Evolutionary conservation across 2,329 filamentous ascomycete genomes (phyloP).

Genomic region (Trichoderma cornu-damae): DNA sequence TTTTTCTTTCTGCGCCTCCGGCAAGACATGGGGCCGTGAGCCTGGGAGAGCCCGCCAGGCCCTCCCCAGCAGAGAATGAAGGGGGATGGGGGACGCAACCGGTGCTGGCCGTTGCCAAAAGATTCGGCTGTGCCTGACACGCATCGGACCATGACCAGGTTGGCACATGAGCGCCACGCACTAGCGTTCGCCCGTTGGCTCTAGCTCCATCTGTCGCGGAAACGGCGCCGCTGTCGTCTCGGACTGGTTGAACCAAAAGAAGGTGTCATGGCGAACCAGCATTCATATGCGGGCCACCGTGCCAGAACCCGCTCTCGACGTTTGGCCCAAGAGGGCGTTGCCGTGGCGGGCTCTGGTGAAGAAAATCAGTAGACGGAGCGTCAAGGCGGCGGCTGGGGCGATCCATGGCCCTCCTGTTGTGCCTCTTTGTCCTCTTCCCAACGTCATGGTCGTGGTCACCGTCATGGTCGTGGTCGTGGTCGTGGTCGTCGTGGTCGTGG

Average conservation of each 20-base stretch:
- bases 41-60: background rate
- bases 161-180: slow-evolving; percentile 2
- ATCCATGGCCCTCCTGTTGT: slow-evolving; percentile 16
- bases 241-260: slow-evolving; percentile 5
- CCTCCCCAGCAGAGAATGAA: background rate
- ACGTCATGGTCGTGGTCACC: too few species aligned
- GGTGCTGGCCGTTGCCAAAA: background rate
- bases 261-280: background rate
- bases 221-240: slow-evolving; percentile 3
- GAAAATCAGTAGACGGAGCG: background rate
- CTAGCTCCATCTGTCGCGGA: background rate
- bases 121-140: slow-evolving; percentile 9
- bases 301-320: background rate
- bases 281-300: background rate
- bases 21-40: background rate
- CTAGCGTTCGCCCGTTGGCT: slow-evolving; percentile 5
- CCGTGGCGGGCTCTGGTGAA: background rate
- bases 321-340: background rate
- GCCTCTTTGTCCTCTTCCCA: slow-evolving; percentile 19
- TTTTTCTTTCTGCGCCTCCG: background rate
- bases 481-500: too few species aligned
- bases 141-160: slow-evolving; percentile 2
- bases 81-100: background rate
- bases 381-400: background rate
- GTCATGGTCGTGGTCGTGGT: too few species aligned